Base-by-base conservation (phyloP, 2,329 filamentous ascomycete genomes). In the Ploettnerulaceae sp. region DNA sequence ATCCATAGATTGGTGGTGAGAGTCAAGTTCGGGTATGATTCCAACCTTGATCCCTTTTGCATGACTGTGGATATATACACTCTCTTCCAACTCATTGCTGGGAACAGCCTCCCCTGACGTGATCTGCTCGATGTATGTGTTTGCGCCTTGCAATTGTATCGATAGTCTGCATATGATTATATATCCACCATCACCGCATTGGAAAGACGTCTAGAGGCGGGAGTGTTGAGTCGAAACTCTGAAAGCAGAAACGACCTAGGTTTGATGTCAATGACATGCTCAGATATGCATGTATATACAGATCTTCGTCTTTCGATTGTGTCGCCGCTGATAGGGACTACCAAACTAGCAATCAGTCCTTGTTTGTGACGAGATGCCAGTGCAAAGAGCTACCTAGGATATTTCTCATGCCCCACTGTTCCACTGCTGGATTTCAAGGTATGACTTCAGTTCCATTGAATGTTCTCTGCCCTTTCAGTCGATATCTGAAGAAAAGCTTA, bases 161-260 rank as follows among this genome's bases (percentile, higher is more conserved):
- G 7, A 58, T 52, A 2, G 66, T 71, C 51, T 72, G 69, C 69
- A 73, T 72, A 71, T 71, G 45, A 71, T 64, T 69, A 72, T 73
- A 53, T 72, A 73, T 3, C 70, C 70, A 6, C 69, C 68, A 45
- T 71, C 66, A 7, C 68, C 67, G 22, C 64, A 62, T 54, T 69
- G 1, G 63, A 44, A 12, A 72, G 65, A 4, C 71, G 53, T 24
- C 69, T 59, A 6, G 67, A 66, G 1, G 67, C 70, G 0, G 69
- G 67, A 0, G 69, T 70, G n/a, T 61, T 55, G 1, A 57, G 41
- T 28, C 59, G 57, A n/a, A n/a, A n/a, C n/a, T n/a, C n/a, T n/a
- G 44, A 64, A 60, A 2, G 70, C 69, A 1, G 69, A 64, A 31
- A 69, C 66, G 22, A 69, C 61, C 54, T 51, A 17, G 15, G 15